These are phyloP conservation scores for Tolypocladium cylindrosporum DNA, from an alignment of 2,329 filamentous ascomycete genomes.

Conservation along the genomic window DNA sequence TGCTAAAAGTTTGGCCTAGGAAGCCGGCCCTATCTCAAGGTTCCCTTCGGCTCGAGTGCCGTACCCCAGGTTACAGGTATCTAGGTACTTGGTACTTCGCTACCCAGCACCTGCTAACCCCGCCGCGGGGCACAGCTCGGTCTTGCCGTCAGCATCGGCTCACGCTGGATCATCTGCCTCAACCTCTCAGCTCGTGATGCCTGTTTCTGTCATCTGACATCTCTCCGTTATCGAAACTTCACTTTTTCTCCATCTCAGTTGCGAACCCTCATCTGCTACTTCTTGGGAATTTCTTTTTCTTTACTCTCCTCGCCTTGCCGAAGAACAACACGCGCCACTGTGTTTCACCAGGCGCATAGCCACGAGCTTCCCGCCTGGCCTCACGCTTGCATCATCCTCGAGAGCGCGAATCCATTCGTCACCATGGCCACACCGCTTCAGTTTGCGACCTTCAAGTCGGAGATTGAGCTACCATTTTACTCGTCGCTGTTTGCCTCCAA, in stretches of 20 bases:
- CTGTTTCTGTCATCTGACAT: slow-evolving; percentile 12
- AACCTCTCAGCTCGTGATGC: slow-evolving; percentile 10
- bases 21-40: not conserved
- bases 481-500: slow-evolving; percentile 85
- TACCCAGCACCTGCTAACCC: slow-evolving; percentile 2
- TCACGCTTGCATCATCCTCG: not conserved
- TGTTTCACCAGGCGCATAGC: not conserved
- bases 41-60: not conserved
- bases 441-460: slow-evolving; percentile 85
- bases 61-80: not conserved
- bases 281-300: not conserved
- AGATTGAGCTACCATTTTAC: slow-evolving; percentile 94
- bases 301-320: not conserved
- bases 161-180: slow-evolving; percentile 9
- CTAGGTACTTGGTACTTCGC: not conserved
- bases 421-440: slow-evolving; percentile 44
- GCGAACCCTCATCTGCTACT: not conserved
- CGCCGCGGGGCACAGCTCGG: slow-evolving; percentile 12
- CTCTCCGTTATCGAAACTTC: not conserved
- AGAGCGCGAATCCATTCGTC: not conserved
- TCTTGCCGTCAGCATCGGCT: not conserved
- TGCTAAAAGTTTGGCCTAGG: not conserved
- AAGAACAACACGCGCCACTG: not conserved
- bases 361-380: not conserved
- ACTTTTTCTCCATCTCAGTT: not conserved